Conservation (phyloP, 805 yeast species). For the Saccharomycopsis microspora region DNA sequence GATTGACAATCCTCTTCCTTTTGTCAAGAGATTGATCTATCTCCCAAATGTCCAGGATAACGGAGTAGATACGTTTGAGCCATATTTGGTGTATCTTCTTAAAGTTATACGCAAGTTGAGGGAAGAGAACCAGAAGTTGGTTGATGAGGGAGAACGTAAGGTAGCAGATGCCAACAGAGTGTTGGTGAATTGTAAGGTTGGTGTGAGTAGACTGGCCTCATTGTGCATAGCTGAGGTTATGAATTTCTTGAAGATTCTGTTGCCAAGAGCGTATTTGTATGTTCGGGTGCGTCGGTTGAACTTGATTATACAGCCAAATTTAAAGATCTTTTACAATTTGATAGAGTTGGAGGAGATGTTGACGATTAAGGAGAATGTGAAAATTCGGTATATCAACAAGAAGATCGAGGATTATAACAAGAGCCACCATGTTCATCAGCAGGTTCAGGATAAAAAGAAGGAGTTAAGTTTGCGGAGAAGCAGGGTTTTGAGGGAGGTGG, state of each 20-base stretch:
- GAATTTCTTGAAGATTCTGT: conserved; percentile 57
- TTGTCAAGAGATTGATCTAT: conserved; percentile 27
- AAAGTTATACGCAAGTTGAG: conserved; percentile 11
- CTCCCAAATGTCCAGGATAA: conserved; percentile 80
- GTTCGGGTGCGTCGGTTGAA: conserved; percentile 88
- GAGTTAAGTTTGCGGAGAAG: conserved; percentile 9
- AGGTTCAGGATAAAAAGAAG: conserved; percentile 8
- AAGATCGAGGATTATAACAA: conserved; percentile 12
- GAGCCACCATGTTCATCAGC: neutral
- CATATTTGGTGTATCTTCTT: conserved; percentile 28
- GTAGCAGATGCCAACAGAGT: conserved; percentile 21
- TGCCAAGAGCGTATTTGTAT: conserved; percentile 74
- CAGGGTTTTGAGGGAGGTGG: conserved; percentile 45
- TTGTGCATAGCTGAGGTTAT: conserved; percentile 94
- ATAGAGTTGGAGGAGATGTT: conserved; percentile 33
- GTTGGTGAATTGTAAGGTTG: conserved; percentile 89
- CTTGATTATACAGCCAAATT: conserved; percentile 88
- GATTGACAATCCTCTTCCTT: conserved; percentile 15
- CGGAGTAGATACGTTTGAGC: conserved; percentile 59
- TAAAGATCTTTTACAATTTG: conserved; percentile 85
- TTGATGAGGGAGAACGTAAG: conserved; percentile 26
- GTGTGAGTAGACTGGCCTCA: conserved; percentile 91
- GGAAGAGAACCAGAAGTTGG: conserved; percentile 43
- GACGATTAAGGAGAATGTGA: conserved; percentile 15
- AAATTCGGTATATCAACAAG: conserved; percentile 10